phyloP scores from a whole-genome alignment of 345 rosid genomes.

The Camelina laxa region DNA sequence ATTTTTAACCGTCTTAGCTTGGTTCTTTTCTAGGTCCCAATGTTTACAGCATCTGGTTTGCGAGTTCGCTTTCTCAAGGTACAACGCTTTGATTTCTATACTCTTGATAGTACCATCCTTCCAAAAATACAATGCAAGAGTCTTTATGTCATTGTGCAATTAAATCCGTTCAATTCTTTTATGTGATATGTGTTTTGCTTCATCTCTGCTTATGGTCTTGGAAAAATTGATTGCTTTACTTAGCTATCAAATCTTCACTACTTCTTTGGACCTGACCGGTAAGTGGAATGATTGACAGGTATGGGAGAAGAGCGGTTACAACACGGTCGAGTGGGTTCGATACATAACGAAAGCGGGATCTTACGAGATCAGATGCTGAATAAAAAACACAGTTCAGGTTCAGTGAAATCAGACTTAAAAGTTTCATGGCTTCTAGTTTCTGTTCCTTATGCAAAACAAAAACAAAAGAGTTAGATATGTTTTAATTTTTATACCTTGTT shows the following conservation, averaged over 20 bases:
- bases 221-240: neutral
- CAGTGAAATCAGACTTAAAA: constrained; percentile 16
- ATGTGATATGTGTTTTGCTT: neutral
- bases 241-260: neutral
- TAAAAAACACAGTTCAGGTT: constrained; percentile 25
- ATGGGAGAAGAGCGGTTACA: constrained; percentile 99
- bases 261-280: neutral
- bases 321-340: constrained; percentile 98
- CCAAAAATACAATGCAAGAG: neutral
- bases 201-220: neutral
- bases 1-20: constrained; percentile 17
- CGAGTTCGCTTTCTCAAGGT: constrained; percentile 99
- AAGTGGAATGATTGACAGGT: constrained; percentile 55
- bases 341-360: constrained; percentile 98
- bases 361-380: constrained; percentile 92
- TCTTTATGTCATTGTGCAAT: constrained; percentile 10
- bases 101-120: neutral
- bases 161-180: neutral
- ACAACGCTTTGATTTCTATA: neutral
- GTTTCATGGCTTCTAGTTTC: constrained; percentile 33
- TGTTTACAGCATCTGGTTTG: constrained; percentile 98
- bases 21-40: constrained; percentile 73
- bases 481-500: neutral
- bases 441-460: constrained; percentile 10
- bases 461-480: constrained; percentile 20